Evolutionary conservation across 257 asterid genomes (phyloP).

Genomic region (Mentha longifolia): DNA sequence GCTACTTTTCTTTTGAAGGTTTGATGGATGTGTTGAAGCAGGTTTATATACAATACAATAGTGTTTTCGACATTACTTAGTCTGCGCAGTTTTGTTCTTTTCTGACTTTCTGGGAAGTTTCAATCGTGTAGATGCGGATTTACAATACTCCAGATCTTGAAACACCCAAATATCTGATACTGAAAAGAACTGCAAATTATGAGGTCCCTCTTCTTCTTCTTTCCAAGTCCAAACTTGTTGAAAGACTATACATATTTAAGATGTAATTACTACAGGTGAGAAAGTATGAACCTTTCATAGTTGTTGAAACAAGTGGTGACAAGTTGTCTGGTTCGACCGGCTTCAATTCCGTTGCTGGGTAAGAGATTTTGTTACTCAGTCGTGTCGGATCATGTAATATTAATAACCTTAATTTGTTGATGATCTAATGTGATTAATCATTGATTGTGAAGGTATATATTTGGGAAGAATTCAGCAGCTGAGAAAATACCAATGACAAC

Average conservation of each 20-base stretch:
- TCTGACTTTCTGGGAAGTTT: conserved; percentile 13
- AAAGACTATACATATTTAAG: too few relatives aligned
- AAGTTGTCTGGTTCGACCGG: conserved; percentile 75
- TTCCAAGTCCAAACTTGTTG: too few relatives aligned
- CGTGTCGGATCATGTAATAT: background rate
- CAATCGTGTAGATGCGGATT: conserved; percentile 58
- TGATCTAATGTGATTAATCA: conserved; percentile 16
- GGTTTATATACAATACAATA: too few relatives aligned
- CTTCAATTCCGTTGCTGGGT: conserved; percentile 92
- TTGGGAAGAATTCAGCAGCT: conserved; percentile 73
- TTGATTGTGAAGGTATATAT: conserved; percentile 68
- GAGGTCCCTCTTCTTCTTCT: too few relatives aligned
- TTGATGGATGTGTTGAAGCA: conserved; percentile 67
- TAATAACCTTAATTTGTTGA: background rate
- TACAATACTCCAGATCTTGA: conserved; percentile 88
- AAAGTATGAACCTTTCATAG: conserved; percentile 66
- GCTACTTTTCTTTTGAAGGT: conserved; percentile 82
- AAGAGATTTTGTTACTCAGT: conserved; percentile 28
- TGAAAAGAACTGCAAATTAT: conserved; percentile 70
- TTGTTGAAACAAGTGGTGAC: conserved; percentile 76
- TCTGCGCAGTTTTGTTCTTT: background rate
- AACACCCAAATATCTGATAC: conserved; percentile 74
- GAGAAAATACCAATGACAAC: conserved; percentile 96
- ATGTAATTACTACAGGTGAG: conserved; percentile 57
- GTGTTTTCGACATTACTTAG: background rate